Evolutionary conservation across 2,329 filamentous ascomycete species (phyloP).

Genomic region (Diaporthe citri): DNA sequence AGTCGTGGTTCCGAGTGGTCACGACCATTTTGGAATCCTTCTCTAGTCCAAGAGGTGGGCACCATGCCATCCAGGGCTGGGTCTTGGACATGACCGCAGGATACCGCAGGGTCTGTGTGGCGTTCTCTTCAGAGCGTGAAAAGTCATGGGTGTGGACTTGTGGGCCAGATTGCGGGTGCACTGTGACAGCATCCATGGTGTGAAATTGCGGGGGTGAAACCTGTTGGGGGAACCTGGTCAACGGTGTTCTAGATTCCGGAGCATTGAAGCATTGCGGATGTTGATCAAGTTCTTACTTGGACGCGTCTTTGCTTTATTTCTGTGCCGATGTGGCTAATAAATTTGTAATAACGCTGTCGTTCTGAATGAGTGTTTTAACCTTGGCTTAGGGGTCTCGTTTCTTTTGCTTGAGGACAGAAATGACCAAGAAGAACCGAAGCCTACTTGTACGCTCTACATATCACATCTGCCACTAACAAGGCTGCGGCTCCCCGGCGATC

Average conservation of each 20-base stretch:
- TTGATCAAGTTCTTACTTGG: background rate
- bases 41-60: background rate
- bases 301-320: background rate
- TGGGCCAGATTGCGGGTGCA: background rate
- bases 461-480: background rate
- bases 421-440: background rate
- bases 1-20: background rate
- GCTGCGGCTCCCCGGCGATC: background rate
- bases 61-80: background rate
- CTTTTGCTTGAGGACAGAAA: background rate
- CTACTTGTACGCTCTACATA: background rate
- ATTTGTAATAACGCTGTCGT: background rate
- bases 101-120: background rate
- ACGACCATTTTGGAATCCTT: background rate
- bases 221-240: background rate
- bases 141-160: rapidly evolving
- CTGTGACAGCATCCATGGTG: background rate
- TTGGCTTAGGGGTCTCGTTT: background rate
- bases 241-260: background rate
- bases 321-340: background rate
- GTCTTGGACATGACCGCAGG: background rate
- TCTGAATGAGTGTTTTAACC: background rate
- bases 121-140: background rate
- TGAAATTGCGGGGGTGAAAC: background rate
- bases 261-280: background rate